phyloP scores from a whole-genome alignment of 2,329 filamentous ascomycete genomes.

The Aspergillus caelatus region DNA sequence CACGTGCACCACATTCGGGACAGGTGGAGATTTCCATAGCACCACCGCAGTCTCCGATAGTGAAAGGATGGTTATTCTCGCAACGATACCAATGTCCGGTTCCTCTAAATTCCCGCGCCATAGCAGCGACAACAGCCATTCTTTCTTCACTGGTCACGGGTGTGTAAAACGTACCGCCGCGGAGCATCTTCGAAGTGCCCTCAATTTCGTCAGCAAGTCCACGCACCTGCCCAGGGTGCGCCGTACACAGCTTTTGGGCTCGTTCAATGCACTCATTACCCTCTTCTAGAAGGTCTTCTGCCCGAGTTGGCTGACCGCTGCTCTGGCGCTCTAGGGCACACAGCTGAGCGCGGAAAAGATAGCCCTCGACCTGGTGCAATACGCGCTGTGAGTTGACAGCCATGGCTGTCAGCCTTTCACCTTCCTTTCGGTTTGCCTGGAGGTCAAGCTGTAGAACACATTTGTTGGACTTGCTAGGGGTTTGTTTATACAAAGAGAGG shows the following conservation, averaged over 20 bases:
- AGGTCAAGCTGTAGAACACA: neutral
- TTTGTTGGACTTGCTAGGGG: conserved; percentile 15
- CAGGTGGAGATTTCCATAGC: conserved; percentile 65
- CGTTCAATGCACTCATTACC: neutral
- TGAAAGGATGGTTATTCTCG: conserved; percentile 53
- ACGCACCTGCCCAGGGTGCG: conserved; percentile 13
- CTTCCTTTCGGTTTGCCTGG: conserved; percentile 40
- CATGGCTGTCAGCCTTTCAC: conserved; percentile 40
- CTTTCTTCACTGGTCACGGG: conserved; percentile 56
- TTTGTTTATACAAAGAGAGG: conserved; percentile 27
- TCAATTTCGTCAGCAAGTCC: conserved; percentile 51
- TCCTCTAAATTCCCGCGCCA: conserved; percentile 54
- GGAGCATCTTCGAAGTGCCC: conserved; percentile 51
- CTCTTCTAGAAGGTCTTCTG: conserved; percentile 14
- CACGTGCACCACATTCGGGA: conserved; percentile 61
- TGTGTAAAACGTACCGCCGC: conserved; percentile 51
- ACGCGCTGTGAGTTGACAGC: conserved; percentile 28
- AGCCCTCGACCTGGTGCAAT: conserved; percentile 47
- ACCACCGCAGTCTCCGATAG: conserved; percentile 68
- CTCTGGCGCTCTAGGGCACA: conserved; percentile 44
- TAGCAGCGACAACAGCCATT: conserved; percentile 53
- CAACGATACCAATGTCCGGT: conserved; percentile 56
- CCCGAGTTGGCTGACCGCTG: neutral
- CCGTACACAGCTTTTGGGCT: neutral
- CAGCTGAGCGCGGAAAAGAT: conserved; percentile 55